phyloP scores from a whole-genome alignment of 169 alveolate species.

The Cryptosporidium ubiquitum region DNA sequence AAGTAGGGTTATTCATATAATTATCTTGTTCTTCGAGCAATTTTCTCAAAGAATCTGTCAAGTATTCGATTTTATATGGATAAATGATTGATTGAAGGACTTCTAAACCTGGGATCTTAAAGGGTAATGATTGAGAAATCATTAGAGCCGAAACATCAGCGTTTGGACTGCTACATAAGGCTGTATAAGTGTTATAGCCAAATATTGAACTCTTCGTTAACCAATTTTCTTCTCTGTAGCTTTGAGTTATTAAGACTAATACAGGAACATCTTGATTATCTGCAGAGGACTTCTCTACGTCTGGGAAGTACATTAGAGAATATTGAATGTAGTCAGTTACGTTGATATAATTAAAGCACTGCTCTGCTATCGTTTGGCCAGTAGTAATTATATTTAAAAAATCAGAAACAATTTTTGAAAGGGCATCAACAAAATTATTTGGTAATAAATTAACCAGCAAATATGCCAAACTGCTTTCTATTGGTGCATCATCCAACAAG shows the following conservation, averaged over 20 bases:
- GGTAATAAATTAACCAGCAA: constrained; percentile 19
- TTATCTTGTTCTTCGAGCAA: neutral
- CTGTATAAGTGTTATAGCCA: constrained; percentile 28
- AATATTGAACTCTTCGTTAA: constrained; percentile 30
- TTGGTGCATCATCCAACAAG: constrained; percentile 8
- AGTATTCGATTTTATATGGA: constrained; percentile 40
- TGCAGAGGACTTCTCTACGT: neutral
- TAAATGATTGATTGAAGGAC: constrained; percentile 34
- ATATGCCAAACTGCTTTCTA: constrained; percentile 13
- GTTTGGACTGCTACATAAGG: constrained; percentile 51
- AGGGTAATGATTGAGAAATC: constrained; percentile 27
- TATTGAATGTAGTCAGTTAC: constrained; percentile 40
- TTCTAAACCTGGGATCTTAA: constrained; percentile 38
- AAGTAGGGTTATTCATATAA: neutral
- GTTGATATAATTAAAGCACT: constrained; percentile 50
- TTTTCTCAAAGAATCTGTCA: neutral
- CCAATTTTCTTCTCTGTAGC: constrained; percentile 11
- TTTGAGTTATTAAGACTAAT: constrained; percentile 62
- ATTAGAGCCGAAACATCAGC: constrained; percentile 11
- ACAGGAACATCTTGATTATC: constrained; percentile 52
- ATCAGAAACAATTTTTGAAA: constrained; percentile 32
- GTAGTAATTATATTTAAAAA: constrained; percentile 14
- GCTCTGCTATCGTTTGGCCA: constrained; percentile 30
- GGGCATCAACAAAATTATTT: constrained; percentile 9
- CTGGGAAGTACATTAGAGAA: constrained; percentile 57